Base-by-base conservation (phyloP, 2,329 filamentous ascomycete genomes). In the Colletotrichum sp. region DNA sequence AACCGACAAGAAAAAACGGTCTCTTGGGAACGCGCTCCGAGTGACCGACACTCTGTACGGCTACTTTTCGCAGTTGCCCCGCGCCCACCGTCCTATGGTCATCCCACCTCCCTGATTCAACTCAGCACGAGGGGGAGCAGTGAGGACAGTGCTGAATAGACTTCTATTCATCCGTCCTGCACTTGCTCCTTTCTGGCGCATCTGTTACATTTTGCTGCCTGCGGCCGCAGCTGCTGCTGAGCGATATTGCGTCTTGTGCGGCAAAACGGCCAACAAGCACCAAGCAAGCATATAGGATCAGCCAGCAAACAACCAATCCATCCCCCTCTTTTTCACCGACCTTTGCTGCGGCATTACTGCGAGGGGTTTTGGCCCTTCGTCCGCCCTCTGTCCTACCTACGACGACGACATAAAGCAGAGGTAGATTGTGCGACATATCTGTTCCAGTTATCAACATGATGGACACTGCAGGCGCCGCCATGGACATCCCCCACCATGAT, bases 71-170 rank as follows among this genome's bases (percentile, higher is more conserved):
- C 59, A 36, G 24, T 74, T 74, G 74, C 74, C 70, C 74, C 74
- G 70, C 74, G 74, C 39, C 36, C 64, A 24, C 55, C 21, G 26
- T 66, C 57, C 49, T 65, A 65, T 69, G 49, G 49, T 74, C 59
- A 69, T 76, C 74, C 70, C 74, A 74, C 64, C 74, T 74, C 70
- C 70, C 70, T 69, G 59, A 74, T 76, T 76, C 70, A 69, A 76
- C 74, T 69, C 59, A 76, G 30, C 28, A 69, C 74, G 71, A 75
- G 67, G 66, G 72, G 75, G 75, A 64, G 75, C 75, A 76, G 67
- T 75, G 72, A 74, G 75, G 78, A 72, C 77, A 77, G 78, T 74
- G 76, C 73, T 77, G 76, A 74, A 76, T 76, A 73, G 73, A 65
- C 69, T 55, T 64, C 69, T 75, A 75, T 76, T 77, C 75, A 76